A percentile compares a stretch with the other conserved stretches of the same genome.
phyloP scores from a whole-genome alignment of 208 protist species.

The Crithidia expoeki region DNA sequence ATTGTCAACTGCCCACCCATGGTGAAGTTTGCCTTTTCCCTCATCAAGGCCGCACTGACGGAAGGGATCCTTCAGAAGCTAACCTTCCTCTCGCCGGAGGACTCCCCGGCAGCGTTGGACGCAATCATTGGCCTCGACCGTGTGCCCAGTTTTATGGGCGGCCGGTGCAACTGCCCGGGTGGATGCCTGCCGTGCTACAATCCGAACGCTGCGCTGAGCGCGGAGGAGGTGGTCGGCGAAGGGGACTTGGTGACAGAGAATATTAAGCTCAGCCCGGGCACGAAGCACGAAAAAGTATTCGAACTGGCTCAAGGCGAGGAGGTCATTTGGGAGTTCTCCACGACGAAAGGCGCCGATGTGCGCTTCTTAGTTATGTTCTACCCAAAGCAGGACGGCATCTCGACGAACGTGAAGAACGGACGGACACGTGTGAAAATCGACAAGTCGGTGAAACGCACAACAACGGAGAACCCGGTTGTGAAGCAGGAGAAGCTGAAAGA shows the following conservation, averaged over 20 bases:
- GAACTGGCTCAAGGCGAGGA: conserved; percentile 48
- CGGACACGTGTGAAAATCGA: conserved; percentile 40
- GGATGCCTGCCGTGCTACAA: conserved; percentile 57
- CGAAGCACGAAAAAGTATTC: conserved; percentile 53
- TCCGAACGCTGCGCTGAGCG: conserved; percentile 27
- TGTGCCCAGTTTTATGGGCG: conserved; percentile 65
- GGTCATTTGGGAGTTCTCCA: conserved; percentile 66
- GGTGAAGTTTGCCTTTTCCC: conserved; percentile 64
- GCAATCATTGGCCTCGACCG: conserved; percentile 52
- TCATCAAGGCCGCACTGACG: conserved; percentile 57
- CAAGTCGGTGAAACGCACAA: conserved; percentile 36
- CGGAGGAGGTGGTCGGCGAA: conserved; percentile 36
- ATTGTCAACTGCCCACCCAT: conserved; percentile 71
- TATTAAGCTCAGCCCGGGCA: conserved; percentile 50
- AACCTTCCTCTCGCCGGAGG: conserved; percentile 47
- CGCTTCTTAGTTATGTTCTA: conserved; percentile 52
- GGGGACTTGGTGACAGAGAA: conserved; percentile 54
- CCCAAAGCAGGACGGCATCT: conserved; percentile 41
- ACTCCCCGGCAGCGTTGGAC: conserved; percentile 49
- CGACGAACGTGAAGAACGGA: conserved; percentile 31
- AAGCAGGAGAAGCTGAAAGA: conserved; percentile 54
- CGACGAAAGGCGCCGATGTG: conserved; percentile 48
- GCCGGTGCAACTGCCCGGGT: conserved; percentile 56
- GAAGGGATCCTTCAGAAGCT: conserved; percentile 57
- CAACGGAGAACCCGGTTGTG: conserved; percentile 44